Evolutionary conservation across 352 stramenopile genomes (phyloP).

Genomic region (Pseudoperonospora humuli): DNA sequence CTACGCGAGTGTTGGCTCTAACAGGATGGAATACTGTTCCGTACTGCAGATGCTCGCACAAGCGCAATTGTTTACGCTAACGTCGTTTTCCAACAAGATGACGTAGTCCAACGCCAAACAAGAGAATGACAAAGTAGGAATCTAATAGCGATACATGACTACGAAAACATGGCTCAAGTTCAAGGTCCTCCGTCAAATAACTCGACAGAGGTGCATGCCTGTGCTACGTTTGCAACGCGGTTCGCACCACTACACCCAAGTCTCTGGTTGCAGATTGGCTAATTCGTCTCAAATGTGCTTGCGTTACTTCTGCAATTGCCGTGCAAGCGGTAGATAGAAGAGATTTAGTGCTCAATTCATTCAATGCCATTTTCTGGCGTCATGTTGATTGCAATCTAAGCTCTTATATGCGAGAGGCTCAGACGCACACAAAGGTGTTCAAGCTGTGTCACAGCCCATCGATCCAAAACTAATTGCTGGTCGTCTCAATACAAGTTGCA

Average conservation of each 20-base stretch:
- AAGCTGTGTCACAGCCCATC: not conserved
- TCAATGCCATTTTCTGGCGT: too few species aligned
- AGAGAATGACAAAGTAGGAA: conserved; percentile 14
- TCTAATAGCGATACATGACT: too few species aligned
- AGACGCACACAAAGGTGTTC: too few species aligned
- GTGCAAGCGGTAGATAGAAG: too few species aligned
- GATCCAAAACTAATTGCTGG: not conserved
- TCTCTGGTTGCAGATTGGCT: conserved; percentile 3
- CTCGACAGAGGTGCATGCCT: conserved; percentile 1
- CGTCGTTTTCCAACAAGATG: conserved; percentile 65
- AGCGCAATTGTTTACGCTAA: conserved; percentile 12
- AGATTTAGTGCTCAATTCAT: too few species aligned
- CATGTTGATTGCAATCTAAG: too few species aligned
- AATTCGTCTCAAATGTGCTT: too few species aligned
- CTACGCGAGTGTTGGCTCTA: conserved; percentile 33
- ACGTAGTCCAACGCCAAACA: conserved; percentile 9
- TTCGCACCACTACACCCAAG: conserved; percentile 1
- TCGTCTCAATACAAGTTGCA: not conserved
- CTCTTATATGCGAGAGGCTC: too few species aligned
- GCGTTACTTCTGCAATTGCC: too few species aligned
- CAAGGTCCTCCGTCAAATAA: conserved; percentile 6
- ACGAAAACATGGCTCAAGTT: too few species aligned
- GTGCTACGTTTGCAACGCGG: conserved; percentile 15
- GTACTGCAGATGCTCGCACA: conserved; percentile 5
- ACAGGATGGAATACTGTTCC: conserved; percentile 7